Percentiles rank a stretch among this genome's conserved stretches.
Conservation (phyloP, 371 early-diverging fungal species). For the Mucor racemosus region DNA sequence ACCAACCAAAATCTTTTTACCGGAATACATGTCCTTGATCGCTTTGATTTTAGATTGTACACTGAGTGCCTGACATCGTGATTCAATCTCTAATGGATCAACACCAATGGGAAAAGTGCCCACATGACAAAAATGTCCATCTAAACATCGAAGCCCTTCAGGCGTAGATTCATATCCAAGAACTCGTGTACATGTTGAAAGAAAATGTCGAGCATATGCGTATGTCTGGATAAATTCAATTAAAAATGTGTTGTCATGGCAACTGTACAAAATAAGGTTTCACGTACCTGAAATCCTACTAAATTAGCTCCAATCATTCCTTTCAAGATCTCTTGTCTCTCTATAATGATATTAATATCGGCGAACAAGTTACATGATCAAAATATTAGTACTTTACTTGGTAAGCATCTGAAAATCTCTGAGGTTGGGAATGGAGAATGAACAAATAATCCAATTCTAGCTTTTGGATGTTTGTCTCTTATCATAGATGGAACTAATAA, state of each 20-base stretch:
- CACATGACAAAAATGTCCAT: constrained; percentile 78
- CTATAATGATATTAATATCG: constrained; percentile 34
- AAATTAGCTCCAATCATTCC: constrained; percentile 92
- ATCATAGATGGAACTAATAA: constrained; percentile 90
- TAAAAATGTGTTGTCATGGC: not conserved
- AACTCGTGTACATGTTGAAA: constrained; percentile 89
- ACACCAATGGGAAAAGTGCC: constrained; percentile 98
- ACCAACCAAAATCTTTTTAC: constrained; percentile 96
- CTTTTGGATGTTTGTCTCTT: constrained; percentile 75
- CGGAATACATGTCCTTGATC: constrained; percentile 85
- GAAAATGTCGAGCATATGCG: constrained; percentile 95
- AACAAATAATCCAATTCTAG: constrained; percentile 94
- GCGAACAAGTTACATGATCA: too few species aligned
- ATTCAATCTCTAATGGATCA: constrained; percentile 68
- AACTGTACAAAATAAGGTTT: not conserved
- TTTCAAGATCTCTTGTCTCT: constrained; percentile 87
- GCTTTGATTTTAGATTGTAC: constrained; percentile 76
- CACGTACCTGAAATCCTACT: constrained; percentile 87
- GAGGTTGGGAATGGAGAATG: constrained; percentile 98
- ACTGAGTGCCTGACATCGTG: constrained; percentile 36
- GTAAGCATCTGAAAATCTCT: constrained; percentile 92
- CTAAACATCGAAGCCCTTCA: constrained; percentile 74
- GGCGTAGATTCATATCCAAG: constrained; percentile 88
- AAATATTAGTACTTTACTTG: constrained; percentile 58
- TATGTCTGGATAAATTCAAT: constrained; percentile 70